Base-by-base conservation (phyloP, 2,329 filamentous ascomycete genomes). In the Cryphonectria naterciae region DNA sequence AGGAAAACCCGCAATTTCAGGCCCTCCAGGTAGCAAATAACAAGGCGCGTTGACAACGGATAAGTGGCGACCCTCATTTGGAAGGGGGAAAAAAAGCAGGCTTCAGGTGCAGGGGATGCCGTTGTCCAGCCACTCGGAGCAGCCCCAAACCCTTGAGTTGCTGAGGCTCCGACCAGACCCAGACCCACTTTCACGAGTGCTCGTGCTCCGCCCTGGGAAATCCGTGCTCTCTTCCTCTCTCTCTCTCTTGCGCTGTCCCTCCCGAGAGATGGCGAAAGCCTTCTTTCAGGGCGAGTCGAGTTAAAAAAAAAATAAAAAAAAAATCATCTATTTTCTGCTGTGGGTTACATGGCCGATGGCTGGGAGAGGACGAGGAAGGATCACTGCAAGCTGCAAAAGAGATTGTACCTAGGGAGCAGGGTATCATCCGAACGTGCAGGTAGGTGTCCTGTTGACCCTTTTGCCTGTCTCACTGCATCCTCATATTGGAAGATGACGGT, bases 11-110 rank as follows among this genome's bases (percentile, higher is more conserved):
- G 64, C 68, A 66, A 46, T 54, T 49, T 72, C 62, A n/a, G n/a
- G n/a, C n/a, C n/a, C n/a, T n/a, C n/a, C n/a, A 52, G 28, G n/a
- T 66, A 68, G 65, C 71, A 52, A 72, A 72, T 72, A 46, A 46
- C 37, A 68, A 46, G 37, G 52, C 61, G 61, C 39, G 65, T 39
- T 35, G 39, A 35, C 68, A 46, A 25, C 37, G 39, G 49, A 70
- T 70, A 70, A 72, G 65, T 68, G 71, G 71, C 67, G 61, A 61
- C 65, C 61, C 64, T 68, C 66, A 72, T 70, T 63, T 72, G 68
- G 37, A 3, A 3, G 28, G 28, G 3, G 28, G 3, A 32, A 32
- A 49, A 60, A 68, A 68, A 68, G 46, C 41, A 61, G 66, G 65
- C 65, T 67, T 69, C 65, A 56, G 46, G 61, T 62, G 68, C 70